phyloP scores from a whole-genome alignment of 2,329 filamentous ascomycete species.

The Cladosporium phlei region DNA sequence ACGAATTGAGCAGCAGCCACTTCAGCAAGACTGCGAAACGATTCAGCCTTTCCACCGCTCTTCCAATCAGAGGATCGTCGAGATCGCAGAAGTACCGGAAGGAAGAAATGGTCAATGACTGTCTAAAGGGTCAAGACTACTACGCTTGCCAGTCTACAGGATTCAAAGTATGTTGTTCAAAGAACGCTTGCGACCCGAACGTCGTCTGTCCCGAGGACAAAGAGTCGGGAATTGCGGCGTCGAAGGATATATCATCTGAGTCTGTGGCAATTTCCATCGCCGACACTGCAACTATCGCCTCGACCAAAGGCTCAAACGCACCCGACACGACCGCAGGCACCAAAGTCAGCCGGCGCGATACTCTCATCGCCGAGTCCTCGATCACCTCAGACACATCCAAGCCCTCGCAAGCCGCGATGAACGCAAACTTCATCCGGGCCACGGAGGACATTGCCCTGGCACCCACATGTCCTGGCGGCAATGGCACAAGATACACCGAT shows the following conservation, averaged over 20 bases:
- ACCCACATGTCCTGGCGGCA: slow-evolving; percentile 24
- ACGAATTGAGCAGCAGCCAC: neutral
- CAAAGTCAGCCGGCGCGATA: slow-evolving; percentile 13
- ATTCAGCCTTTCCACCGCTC: neutral
- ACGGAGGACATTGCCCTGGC: slow-evolving; percentile 11
- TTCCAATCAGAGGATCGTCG: slow-evolving; percentile 5
- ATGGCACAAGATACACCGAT: slow-evolving; percentile 23
- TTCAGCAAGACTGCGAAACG: slow-evolving; percentile 11
- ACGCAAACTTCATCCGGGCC: neutral
- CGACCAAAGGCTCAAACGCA: neutral
- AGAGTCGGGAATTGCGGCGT: neutral
- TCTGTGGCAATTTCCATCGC: neutral
- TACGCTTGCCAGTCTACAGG: slow-evolving; percentile 16
- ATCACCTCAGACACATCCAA: neutral
- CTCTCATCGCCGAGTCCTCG: slow-evolving; percentile 9
- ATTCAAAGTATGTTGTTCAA: slow-evolving; percentile 26
- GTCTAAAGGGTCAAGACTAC: slow-evolving; percentile 7
- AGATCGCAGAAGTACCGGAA: slow-evolving; percentile 10
- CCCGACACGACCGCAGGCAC: slow-evolving; percentile 20
- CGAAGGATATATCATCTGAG: neutral
- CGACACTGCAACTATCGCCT: neutral
- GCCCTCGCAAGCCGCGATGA: neutral
- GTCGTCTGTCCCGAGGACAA: slow-evolving; percentile 18
- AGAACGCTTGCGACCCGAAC: slow-evolving; percentile 22
- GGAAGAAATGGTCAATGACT: slow-evolving; percentile 2